Percentiles rank a stretch among this genome's conserved stretches.
Evolutionary conservation across 805 yeast genomes (phyloP).

Genomic region (Metahyphopichia silvanorum): DNA sequence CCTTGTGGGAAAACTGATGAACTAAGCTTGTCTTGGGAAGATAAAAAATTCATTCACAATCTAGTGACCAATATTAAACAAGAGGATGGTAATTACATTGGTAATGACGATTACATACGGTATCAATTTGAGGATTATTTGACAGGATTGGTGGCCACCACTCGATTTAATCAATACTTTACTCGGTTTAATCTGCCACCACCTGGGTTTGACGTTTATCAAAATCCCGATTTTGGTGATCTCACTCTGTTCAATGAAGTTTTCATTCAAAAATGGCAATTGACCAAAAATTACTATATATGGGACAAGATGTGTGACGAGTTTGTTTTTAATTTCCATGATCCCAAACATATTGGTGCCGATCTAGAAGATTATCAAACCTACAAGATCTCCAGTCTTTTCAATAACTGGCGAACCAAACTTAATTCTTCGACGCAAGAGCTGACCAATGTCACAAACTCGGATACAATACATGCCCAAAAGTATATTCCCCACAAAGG

Average conservation of each 20-base stretch:
- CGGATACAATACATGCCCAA: not conserved
- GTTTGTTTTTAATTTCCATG: conserved; percentile 40
- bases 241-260: conserved; percentile 24
- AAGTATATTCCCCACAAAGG: conserved; percentile 1
- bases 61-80: conserved; percentile 48
- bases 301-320: conserved; percentile 43
- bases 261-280: conserved; percentile 32
- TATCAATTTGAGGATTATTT: conserved; percentile 88
- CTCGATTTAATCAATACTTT: conserved; percentile 63
- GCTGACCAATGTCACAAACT: not conserved
- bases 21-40: conserved; percentile 40
- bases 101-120: conserved; percentile 79
- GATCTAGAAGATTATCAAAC: conserved; percentile 19
- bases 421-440: not conserved
- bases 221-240: conserved; percentile 23
- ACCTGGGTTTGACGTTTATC: conserved; percentile 34
- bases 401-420: conserved; percentile 9
- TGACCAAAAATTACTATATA: conserved; percentile 32
- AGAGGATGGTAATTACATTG: conserved; percentile 32
- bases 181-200: conserved; percentile 35
- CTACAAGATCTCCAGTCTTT: conserved; percentile 16
- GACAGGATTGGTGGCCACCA: conserved; percentile 68
- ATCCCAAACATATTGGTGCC: conserved; percentile 35
- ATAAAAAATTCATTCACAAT: conserved; percentile 70
- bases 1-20: conserved; percentile 33